phyloP scores from a whole-genome alignment of 495 filamentous ascomycete genomes.

The Elasticomyces elasticus region DNA sequence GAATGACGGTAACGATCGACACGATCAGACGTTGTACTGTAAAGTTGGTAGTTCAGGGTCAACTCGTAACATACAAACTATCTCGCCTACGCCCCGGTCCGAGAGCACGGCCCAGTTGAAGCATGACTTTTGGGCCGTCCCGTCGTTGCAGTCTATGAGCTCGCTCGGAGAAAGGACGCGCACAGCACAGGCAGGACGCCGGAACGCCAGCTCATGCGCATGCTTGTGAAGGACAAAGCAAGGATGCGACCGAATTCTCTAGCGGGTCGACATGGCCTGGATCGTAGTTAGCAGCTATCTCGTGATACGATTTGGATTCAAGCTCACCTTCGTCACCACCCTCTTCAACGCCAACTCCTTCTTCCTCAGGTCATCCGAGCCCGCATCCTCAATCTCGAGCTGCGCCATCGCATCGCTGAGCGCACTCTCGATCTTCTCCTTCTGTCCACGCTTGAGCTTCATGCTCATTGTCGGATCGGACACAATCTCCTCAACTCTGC shows the following conservation, averaged over 20 bases:
- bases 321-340: conserved; percentile 74
- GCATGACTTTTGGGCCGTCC: conserved; percentile 9
- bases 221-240: not conserved
- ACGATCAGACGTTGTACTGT: too few species aligned
- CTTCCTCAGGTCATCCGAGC: conserved; percentile 96
- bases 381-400: conserved; percentile 77
- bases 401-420: conserved; percentile 79
- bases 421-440: conserved; percentile 97
- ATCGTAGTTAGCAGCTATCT: not conserved
- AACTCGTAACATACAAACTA: too few species aligned
- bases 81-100: too few species aligned
- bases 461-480: conserved; percentile 91
- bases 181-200: not conserved
- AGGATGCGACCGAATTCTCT: not conserved
- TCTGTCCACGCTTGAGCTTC: conserved; percentile 96
- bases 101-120: not conserved
- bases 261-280: conserved; percentile 22
- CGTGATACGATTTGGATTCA: not conserved
- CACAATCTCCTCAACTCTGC: conserved; percentile 96
- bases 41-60: too few species aligned
- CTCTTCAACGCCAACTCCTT: conserved; percentile 98
- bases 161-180: not conserved
- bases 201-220: conserved; percentile 7
- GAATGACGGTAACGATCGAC: too few species aligned
- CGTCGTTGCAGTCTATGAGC: conserved; percentile 10